Evolutionary conservation across 345 rosid species (phyloP), one percentile per base, ranked within the genome.

Genomic region (Streptanthus diversifolius): DNA sequence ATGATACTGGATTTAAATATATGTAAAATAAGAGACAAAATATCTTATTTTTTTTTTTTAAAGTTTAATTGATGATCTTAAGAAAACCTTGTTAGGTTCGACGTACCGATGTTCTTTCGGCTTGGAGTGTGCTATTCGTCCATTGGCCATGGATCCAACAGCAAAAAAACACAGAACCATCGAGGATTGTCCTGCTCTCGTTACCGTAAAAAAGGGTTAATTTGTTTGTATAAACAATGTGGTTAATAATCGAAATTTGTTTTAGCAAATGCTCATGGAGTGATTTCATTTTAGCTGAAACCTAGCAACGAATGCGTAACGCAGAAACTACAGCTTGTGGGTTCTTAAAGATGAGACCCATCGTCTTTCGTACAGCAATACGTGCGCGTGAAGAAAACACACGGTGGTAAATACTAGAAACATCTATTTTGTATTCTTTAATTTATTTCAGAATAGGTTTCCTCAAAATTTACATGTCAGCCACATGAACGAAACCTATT

Each of bases 51-150:
- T n/a, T n/a, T n/a, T n/a, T n/a, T n/a, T n/a, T n/a, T n/a, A n/a
- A n/a, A n/a, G n/a, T 21, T 19, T 8, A 47, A 58, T 4, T 73
- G 71, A 63, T 45, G 48, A 35, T 56, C 30, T 36, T 4, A 45
- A 14, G 53, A 49, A 64, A 80, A 57, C 66, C 30, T 53, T 19
- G 8, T 13, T 73, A 91, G 98, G 98, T 93, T 7, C 87, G 98
- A 7, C 92, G 99, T 35, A 41, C 77, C 12, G 98, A 93, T 87
- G 97, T 93, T 76, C 98, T 93, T 66, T 93, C 98, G 61, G 98
- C 96, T 44, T 93, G 98, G 98, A 93, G 99, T 82, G 99, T 82
- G 99, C 97, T 40, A 93, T 93, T 74, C 97, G 98, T 44, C 98
- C 98, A 30, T 74, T 93, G 83, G 99, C 97, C 24, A 67, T 65